Base-by-base conservation (phyloP, 805 yeast species). In the Saturnispora silvae region DNA sequence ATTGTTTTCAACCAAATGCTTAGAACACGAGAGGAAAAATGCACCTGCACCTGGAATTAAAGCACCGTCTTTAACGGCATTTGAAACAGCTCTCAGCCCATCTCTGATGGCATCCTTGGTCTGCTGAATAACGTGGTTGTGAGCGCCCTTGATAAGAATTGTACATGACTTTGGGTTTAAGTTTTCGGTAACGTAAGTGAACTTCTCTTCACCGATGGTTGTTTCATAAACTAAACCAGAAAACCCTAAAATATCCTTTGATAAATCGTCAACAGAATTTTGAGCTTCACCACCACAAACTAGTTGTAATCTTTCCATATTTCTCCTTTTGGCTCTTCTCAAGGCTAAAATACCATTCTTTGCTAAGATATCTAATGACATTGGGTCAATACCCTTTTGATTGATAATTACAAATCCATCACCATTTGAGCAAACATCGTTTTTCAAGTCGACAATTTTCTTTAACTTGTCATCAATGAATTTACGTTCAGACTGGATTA, bases 1-100 rank as follows among this genome's bases (percentile, higher is more conserved):
- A 46, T 71, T 71, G 35, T 74, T 66, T 48, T 69, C 61, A 39
- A 65, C 61, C 46, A 86, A 65, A 52, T 82, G 72, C 50, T 76
- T 70, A 37, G 85, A 72, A 41, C 89, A 84, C 38, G 94, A 78
- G 53, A 92, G 67, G 64, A 78, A 94, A 60, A 81, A 92, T 2
- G 97, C 92, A 40, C 99, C 99, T 1, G 92, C 99, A 44, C 99
- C 99, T 5, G 98, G 96, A 32, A 92, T 78, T 28, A 92, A 77
- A 29, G 80, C 63, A 49, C 76, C 72, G 59, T 92, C 99, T 52
- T 77, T 81, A 36, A 92, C 64, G 24, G 87, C 92, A 55, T 92
- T 92, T 31, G 94, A 77, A 14, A 92, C 96, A 1, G 96, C 86
- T 48, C 98, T 76, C 42, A 92, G 68, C 24, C 99, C 99, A 58